Base-by-base conservation (phyloP, 2,329 filamentous ascomycete genomes). In the Trichoderma oligosporum region DNA sequence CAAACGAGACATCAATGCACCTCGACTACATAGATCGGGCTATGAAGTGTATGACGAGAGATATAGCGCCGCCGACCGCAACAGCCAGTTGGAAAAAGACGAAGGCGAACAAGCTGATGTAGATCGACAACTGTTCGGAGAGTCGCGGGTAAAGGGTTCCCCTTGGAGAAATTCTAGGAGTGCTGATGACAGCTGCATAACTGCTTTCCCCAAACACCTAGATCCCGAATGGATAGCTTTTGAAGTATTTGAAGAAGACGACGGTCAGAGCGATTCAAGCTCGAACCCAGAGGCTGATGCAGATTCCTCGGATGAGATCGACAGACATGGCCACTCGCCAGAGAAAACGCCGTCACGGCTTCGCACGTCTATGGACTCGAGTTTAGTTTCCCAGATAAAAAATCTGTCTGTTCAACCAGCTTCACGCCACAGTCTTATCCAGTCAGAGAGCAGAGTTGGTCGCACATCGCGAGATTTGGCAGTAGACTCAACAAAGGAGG, bases 161-260 rank as follows among this genome's bases (percentile, higher is more conserved):
- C 7, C 16, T 41, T 42, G 20, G 8, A 22, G 2, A 12, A 14
- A 22, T 20, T 36, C 31, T 8, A 2, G 7, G 4, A 29, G 27
- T 16, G 33, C 14, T 2, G n/a, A 29, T 5, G 47, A 27, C 7
- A 36, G 4, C 25, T 33, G 31, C 31, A 11, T 24, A 9, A 65
- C 62, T 45, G 65, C 60, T 22, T 65, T 96, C 2, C 90, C 91
- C 0, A 78, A 79, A 1, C 87, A 91, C 59, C 76, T 96, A 0
- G 92, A 96, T 63, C 85, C 88, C 0, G 92, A 96, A 71, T 97
- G 92, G 92, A 82, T 96, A 62, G 92, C 92, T 0, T 83, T 97
- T 14, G 91, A 96, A 68, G 89, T 96, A 1, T 94, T 87, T 67
- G 81, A 83, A 14, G 85, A 89, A 64, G 78, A 84, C 3, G 73